Percentiles rank a stretch among this genome's conserved stretches.
Conservation (phyloP, 176 grass and related monocot genomes). For the Ampelocalamus luodianensis region DNA sequence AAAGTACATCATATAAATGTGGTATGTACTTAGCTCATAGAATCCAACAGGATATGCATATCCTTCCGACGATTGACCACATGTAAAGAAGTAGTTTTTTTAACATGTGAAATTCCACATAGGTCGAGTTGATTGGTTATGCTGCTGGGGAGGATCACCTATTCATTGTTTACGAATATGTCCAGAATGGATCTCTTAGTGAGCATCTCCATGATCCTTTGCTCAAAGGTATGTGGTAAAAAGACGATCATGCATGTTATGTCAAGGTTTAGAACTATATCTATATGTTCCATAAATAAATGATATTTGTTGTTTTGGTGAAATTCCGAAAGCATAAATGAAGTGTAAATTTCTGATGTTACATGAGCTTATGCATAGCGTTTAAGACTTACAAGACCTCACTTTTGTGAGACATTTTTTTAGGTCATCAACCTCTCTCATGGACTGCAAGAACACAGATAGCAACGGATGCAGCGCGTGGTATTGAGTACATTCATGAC, state of each 20-base stretch:
- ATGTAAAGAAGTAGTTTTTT: not conserved
- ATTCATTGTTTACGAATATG: conserved; percentile 71
- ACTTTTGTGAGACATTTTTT: not conserved
- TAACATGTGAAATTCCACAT: conserved; percentile 20
- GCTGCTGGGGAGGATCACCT: conserved; percentile 66
- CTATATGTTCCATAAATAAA: not conserved
- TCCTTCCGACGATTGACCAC: not conserved
- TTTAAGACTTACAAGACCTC: conserved; percentile 16
- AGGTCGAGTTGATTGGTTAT: conserved; percentile 84
- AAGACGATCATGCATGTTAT: not conserved
- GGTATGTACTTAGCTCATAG: conserved; percentile 39
- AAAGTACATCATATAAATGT: conserved; percentile 84
- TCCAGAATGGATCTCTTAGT: conserved; percentile 74
- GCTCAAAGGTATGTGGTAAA: conserved; percentile 54
- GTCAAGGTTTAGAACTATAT: not conserved
- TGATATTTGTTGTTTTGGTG: not conserved
- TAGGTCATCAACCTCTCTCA: conserved; percentile 67
- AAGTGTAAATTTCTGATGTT: not conserved
- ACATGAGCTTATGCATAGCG: not conserved
- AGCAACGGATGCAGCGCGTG: conserved; percentile 64
- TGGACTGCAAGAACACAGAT: conserved; percentile 80
- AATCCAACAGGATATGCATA: conserved; percentile 1
- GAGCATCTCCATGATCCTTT: conserved; percentile 81
- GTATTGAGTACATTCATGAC: conserved; percentile 83
- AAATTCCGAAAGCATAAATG: conserved; percentile 19